phyloP scores from a whole-genome alignment of 2,329 filamentous ascomycete species.

The Pyricularia sp. region DNA sequence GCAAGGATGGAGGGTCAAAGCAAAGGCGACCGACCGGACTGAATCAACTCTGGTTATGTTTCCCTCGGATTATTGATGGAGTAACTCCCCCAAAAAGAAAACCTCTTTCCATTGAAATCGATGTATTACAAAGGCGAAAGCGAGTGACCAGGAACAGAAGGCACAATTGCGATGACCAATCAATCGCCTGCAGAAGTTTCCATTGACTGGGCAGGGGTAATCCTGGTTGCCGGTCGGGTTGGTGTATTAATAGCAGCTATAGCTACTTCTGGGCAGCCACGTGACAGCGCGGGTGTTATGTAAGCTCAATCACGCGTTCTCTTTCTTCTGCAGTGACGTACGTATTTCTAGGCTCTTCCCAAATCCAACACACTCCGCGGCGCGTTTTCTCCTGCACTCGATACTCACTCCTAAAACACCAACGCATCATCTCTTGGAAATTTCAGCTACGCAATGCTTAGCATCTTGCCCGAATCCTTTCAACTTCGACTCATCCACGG shows the following conservation, averaged over 20 bases:
- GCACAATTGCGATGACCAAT: background rate
- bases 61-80: too few relatives aligned
- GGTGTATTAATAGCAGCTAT: too few relatives aligned
- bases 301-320: background rate
- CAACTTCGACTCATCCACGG: constrained; percentile 4
- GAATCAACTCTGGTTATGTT: too few relatives aligned
- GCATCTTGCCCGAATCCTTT: constrained; percentile 7
- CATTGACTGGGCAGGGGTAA: background rate
- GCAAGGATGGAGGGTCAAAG: too few relatives aligned
- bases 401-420: constrained; percentile 3
- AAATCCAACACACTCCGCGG: background rate
- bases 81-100: too few relatives aligned
- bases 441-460: constrained; percentile 15
- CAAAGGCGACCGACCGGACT: too few relatives aligned
- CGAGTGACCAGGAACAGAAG: background rate
- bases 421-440: constrained; percentile 3
- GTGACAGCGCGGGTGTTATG: background rate
- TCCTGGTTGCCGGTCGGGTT: background rate
- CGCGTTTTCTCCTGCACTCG: constrained; percentile 7
- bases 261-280: background rate
- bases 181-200: background rate
- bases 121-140: background rate
- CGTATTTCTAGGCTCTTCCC: background rate
- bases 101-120: too few relatives aligned
- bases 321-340: background rate